Base-by-base conservation (phyloP, 2,329 filamentous ascomycete genomes). In the Ophiostoma triangulosporum region DNA sequence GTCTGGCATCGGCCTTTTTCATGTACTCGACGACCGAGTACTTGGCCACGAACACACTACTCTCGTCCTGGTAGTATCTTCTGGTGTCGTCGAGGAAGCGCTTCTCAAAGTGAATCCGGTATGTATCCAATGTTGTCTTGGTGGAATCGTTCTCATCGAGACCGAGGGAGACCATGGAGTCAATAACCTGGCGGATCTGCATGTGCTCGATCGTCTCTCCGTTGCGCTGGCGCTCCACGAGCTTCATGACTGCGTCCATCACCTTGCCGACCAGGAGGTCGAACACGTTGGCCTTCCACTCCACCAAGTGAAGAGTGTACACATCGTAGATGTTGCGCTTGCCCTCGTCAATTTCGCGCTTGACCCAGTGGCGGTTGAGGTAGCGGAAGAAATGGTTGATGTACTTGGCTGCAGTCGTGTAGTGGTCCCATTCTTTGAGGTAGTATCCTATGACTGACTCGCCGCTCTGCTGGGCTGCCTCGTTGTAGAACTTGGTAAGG, bases 1-100 rank as follows among this genome's bases (percentile, higher is more conserved):
- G 71, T 31, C 93, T 83, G 40, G 81, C 71, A 70, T 97, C 91
- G 0, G 93, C 94, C 77, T 98, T 98, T 75, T 97, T 97, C 93
- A 98, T 97, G 70, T 97, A 98, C 65, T 98, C 93, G 32, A 98
- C 90, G 4, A 98, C 89, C 58, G 86, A 95, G 66, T 98, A 98
- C 68, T 97, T 91, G 11, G 89, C 87, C 32, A 98, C 81, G 65
- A 98, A 98, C 58, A 89, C 85, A 62, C 88, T 88, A 20, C 93
- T 97, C 67, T 98, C 94, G 46, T 85, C 83, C 61, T 88, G 77
- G 67, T 98, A 98, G 70, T 95, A 98, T 29, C 76, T 71, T 61
- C 79, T 81, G 9, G 93, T 98, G 3, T 89, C 88, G 6, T 77
- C 76, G 51, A 98, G 77, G 76, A 96, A 98, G 0, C 94, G 93